Base-by-base conservation (phyloP, 305 asterid species). In the Solanum hybrid region DNA sequence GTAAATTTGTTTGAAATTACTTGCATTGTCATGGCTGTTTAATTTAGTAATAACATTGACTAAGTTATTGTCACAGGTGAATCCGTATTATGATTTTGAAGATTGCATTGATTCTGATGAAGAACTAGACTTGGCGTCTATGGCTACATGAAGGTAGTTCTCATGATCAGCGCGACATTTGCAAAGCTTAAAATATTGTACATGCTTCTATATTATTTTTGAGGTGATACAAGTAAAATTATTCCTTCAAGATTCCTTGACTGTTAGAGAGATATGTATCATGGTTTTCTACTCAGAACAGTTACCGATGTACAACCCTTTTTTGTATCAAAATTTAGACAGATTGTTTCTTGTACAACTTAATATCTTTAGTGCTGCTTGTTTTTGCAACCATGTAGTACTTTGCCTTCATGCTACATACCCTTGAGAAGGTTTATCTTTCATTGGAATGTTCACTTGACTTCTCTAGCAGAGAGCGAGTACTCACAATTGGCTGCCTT, bases 41-140 rank as follows among this genome's bases (percentile, higher is more conserved):
- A 36, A 35, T 78, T 3, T 51, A 20, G 12, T 13, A n/a, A 80
- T 80, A 46, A 39, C 14, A 16, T 87, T 13, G 80, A 89, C 74
- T 83, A 73, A 86, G 89, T 37, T 78, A 75, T 91, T 13, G 40
- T 92, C 84, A 90, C 97, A 97, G 98, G 99, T 89, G 61, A 96
- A 93, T 89, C 97, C 99, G 34, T 96, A 92, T 88, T 97, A 96
- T 82, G 99, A 96, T 91, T 96, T 90, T 76, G 98, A 94, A 93
- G 95, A 96, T 83, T 94, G 92, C 28, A 94, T 97, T 12, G 99
- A 97, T 92, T 96, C 99, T 2, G 99, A 97, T 77, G 99, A 96
- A 94, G 99, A 97, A 91, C 89, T 96, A 93, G 99, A 97, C 92
- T 89, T 96, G 95, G 94, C 94, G 88, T 92, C 97, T 5, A 96